These are phyloP conservation scores for Clathrus columnatus DNA, from an alignment of 768 basidiomycete genomes.

Conservation along the genomic window DNA sequence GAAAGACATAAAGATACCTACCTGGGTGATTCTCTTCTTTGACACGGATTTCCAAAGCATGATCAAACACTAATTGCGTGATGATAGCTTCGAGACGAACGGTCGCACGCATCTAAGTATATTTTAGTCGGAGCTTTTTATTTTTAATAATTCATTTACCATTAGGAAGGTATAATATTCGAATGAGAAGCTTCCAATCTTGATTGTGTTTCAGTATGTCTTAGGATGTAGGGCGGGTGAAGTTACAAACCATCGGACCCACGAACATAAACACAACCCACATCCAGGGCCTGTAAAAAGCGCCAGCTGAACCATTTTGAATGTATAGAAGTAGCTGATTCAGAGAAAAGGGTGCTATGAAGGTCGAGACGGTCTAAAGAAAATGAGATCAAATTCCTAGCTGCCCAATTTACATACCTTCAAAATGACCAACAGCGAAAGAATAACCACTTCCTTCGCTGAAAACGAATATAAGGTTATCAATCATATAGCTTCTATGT, in stretches of 20 bases:
- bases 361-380: not conserved
- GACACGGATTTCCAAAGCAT: constrained; percentile 48
- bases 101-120: constrained; percentile 32
- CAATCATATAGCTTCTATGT: no score
- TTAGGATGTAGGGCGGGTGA: not conserved
- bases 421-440: not conserved
- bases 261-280: constrained; percentile 33
- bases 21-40: constrained; percentile 9
- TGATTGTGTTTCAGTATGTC: constrained; percentile 10
- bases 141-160: constrained; percentile 11
- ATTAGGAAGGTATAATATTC: constrained; percentile 34
- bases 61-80: constrained; percentile 47
- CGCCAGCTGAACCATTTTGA: constrained; percentile 27
- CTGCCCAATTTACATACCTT: not conserved
- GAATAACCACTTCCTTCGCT: not conserved
- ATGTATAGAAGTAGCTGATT: constrained; percentile 33
- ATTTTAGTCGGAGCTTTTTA: constrained; percentile 27
- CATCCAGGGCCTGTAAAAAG: constrained; percentile 38
- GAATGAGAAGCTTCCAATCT: constrained; percentile 24
- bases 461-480: not conserved
- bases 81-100: constrained; percentile 44
- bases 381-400: not conserved
- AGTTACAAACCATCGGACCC: constrained; percentile 25
- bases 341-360: constrained; percentile 24
- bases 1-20: constrained; percentile 1